These are phyloP conservation scores for Penicillium paradoxum DNA, from an alignment of 495 filamentous ascomycete genomes.

Conservation along the genomic window DNA sequence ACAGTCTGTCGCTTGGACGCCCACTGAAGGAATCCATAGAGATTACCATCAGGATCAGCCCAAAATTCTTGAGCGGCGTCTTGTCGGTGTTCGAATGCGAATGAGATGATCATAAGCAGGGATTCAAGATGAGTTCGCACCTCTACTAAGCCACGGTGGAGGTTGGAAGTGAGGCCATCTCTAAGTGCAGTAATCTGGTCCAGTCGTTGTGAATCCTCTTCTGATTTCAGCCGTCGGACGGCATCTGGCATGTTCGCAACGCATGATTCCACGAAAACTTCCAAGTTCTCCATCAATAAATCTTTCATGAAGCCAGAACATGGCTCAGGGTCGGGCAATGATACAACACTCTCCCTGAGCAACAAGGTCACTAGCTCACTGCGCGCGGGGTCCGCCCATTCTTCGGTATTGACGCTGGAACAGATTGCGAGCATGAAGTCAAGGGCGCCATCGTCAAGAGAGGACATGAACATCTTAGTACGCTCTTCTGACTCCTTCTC, in stretches of 20 bases:
- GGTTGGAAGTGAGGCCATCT: conserved; percentile 43
- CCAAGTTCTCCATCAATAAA: conserved; percentile 71
- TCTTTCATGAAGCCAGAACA: conserved; percentile 61
- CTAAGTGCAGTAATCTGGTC: conserved; percentile 54
- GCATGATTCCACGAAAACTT: conserved; percentile 81
- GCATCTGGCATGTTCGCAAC: conserved; percentile 93
- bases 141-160: conserved; percentile 45
- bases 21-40: conserved; percentile 93
- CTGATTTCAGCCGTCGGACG: conserved; percentile 74
- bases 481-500: conserved; percentile 64
- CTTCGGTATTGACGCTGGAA: conserved; percentile 64
- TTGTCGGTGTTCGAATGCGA: conserved; percentile 76
- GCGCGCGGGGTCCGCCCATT: conserved; percentile 79
- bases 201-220: conserved; percentile 83
- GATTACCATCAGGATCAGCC: conserved; percentile 80
- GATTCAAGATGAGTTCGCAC: conserved; percentile 76
- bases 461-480: conserved; percentile 63
- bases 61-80: conserved; percentile 85
- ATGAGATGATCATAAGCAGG: conserved; percentile 86
- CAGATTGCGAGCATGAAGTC: conserved; percentile 84
- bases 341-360: conserved; percentile 65
- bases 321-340: conserved; percentile 55
- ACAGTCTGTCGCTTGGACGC: conserved; percentile 88
- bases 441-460: conserved; percentile 85
- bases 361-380: conserved; percentile 69